Evolutionary conservation across 2,329 filamentous ascomycete species (phyloP), one percentile per base, ranked within the genome.

Genomic region (Lithohypha guttulata): DNA sequence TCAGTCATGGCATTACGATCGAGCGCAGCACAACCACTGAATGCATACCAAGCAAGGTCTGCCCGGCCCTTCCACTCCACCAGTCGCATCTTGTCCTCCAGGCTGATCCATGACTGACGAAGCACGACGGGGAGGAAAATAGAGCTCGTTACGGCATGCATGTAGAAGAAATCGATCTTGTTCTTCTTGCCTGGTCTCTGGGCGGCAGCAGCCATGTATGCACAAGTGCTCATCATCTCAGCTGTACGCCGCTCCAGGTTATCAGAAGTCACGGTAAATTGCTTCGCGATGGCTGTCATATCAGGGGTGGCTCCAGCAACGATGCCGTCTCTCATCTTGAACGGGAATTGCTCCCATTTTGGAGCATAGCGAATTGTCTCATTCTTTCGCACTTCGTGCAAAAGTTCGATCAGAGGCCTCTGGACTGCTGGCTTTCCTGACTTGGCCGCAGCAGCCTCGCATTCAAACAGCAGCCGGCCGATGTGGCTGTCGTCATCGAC

Each of bases 131-230:
- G n/a, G 48, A 83, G 69, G 63, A 89, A 91, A 48, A 93, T 75
- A 13, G 79, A 79, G 8, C 68, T 65, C 54, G 81, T 95, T 49
- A 89, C 63, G 52, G 77, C 75, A 59, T 95, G 87, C 52, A 87
- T 86, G 54, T 66, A 68, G 64, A 79, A 91, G 58, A 95, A 95
- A 56, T 94, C 87, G 55, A 84, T 77, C 55, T 81, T 86, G 34
- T 86, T 81, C 1, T 68, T 66, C 13, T 22, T 15, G 8, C 15
- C 21, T 0, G 74, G 73, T 20, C 72, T 65, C 50, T 83, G 72
- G 0, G 84, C 75, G 1, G 79, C 73, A 1, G 59, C 63, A n/a
- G 72, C 69, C 51, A 68, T 74, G 53, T 72, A 76, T 0, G 66
- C 66, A 13, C 67, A 59, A 0, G 73, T 66, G 48, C 89, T 79